Evolutionary conservation across 805 yeast genomes (phyloP), one percentile per base, ranked within the genome.

Genomic region (Candida saitoana): DNA sequence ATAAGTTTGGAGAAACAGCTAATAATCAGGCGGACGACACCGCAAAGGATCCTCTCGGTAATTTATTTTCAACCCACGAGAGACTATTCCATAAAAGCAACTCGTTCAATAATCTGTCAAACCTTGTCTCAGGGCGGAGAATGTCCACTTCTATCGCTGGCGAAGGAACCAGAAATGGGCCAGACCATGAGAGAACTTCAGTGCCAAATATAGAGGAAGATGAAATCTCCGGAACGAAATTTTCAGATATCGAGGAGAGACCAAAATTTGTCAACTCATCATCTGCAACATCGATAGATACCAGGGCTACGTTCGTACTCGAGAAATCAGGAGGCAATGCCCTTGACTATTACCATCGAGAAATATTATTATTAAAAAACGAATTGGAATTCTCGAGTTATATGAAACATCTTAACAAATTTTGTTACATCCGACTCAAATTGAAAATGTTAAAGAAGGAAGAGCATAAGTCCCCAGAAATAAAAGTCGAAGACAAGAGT

Each of bases 381-480:
- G 88, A 82, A 53, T 62, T 79, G 30, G 83, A 80, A 38, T 82
- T 83, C 50, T 65, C 77, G 3, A 68, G 71, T 38, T 80, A 76
- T 55, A 53, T 79, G 49, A 76, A 74, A 38, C 66, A 73, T 39
- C 63, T 77, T 44, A 67, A 65, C 41, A 71, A 73, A 48, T 63
- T 39, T 33, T 41, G 49, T 18, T 57, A 56, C 38, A 42, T 56
- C 6, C 44, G 48, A 27, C 36, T 51, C 16, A 55, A 53, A 39
- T 31, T 49, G 8, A 33, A 42, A 16, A 33, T 44, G 36, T 41
- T 38, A 30, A 35, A 37, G 17, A 11, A 43, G 6, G 9, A 9
- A 3, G 24, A 37, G 24, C 25, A 18, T 25, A 18, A 16, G 17
- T n/a, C 18, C 18, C 25, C 22, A 12, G 15, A 18, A 19, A 18